Conservation (phyloP, 495 filamentous ascomycete species). For the Penicillium argentinense region DNA sequence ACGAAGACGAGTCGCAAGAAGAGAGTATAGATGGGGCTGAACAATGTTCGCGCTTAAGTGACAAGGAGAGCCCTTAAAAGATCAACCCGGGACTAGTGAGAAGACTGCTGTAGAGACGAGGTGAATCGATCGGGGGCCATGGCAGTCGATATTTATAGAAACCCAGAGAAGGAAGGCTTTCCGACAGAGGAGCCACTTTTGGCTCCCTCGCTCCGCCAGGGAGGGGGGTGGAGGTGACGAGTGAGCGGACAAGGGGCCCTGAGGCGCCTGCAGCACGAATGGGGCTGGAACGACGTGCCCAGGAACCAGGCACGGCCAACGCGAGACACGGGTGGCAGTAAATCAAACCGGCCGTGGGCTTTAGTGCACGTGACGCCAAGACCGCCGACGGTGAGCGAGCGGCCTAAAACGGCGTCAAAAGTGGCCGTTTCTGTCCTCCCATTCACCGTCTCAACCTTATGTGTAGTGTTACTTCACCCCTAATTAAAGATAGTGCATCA, state of each 20-base stretch:
- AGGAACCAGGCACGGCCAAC: slow-evolving; percentile 17
- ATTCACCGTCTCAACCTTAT: slow-evolving; percentile 17
- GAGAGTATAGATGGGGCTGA: slow-evolving; percentile 5
- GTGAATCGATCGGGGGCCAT: slow-evolving; percentile 5
- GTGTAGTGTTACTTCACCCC: neutral
- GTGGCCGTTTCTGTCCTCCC: slow-evolving; percentile 19
- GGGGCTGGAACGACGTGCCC: slow-evolving; percentile 4
- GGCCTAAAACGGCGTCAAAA: slow-evolving; percentile 18
- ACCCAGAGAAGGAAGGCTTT: slow-evolving; percentile 1
- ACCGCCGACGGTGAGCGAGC: slow-evolving; percentile 7
- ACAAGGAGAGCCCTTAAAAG: slow-evolving; percentile 6
- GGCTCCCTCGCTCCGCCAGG: slow-evolving; percentile 6
- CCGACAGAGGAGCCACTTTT: slow-evolving; percentile 9
- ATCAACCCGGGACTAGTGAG: slow-evolving; percentile 1
- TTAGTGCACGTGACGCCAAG: slow-evolving; percentile 15
- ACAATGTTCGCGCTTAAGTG: slow-evolving; percentile 6
- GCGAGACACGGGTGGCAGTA: slow-evolving; percentile 7
- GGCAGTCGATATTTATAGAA: slow-evolving; percentile 15
- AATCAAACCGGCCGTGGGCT: slow-evolving; percentile 6
- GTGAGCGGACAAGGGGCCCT: slow-evolving; percentile 6
- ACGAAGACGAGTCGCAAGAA: no score
- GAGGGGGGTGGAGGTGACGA: slow-evolving; percentile 2
- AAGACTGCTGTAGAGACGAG: slow-evolving; percentile 7
- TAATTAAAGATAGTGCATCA: no score
- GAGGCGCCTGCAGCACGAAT: slow-evolving; percentile 11